These are phyloP conservation scores for Hamigera avellanea DNA, from an alignment of 495 filamentous ascomycete genomes.

Conservation along the genomic window DNA sequence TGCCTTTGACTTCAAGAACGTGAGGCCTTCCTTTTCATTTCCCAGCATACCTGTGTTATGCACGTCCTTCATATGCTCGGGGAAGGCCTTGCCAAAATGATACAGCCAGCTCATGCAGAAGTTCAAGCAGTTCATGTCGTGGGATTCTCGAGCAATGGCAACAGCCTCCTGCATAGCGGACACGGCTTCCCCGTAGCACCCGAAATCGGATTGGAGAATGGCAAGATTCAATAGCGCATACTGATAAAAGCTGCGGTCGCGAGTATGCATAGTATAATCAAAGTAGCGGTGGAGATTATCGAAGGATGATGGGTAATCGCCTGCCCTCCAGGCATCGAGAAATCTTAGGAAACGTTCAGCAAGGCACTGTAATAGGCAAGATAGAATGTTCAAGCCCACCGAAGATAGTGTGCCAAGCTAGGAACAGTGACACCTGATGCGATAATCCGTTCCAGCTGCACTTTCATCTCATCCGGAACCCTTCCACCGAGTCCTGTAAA, in stretches of 20 bases:
- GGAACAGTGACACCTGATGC: conserved; percentile 54
- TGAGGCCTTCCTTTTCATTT: conserved; percentile 68
- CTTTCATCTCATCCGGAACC: conserved; percentile 56
- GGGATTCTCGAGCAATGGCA: conserved; percentile 79
- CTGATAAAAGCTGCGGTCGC: conserved; percentile 81
- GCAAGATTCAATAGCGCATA: conserved; percentile 93
- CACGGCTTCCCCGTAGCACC: conserved; percentile 81
- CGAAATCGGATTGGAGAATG: conserved; percentile 91
- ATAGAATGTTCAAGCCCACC: conserved; percentile 30
- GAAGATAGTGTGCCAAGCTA: conserved; percentile 65
- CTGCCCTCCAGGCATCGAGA: conserved; percentile 81
- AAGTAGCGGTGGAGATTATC: conserved; percentile 92
- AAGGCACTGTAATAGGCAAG: background rate
- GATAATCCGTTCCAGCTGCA: conserved; percentile 54
- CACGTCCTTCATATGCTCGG: conserved; percentile 57
- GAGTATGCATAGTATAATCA: conserved; percentile 88
- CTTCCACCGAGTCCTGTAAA: conserved; percentile 49
- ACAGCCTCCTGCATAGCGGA: conserved; percentile 89
- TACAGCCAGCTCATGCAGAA: conserved; percentile 97
- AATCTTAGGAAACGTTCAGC: conserved; percentile 38
- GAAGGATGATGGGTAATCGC: conserved; percentile 81
- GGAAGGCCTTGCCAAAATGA: conserved; percentile 81
- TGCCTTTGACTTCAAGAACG: conserved; percentile 77
- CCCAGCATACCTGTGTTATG: conserved; percentile 63
- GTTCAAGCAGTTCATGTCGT: conserved; percentile 85